Percentiles rank a stretch among this genome's conserved stretches.
These are phyloP conservation scores for Kazachstania psychrophila DNA, from an alignment of 805 yeast genomes.

Conservation along the genomic window DNA sequence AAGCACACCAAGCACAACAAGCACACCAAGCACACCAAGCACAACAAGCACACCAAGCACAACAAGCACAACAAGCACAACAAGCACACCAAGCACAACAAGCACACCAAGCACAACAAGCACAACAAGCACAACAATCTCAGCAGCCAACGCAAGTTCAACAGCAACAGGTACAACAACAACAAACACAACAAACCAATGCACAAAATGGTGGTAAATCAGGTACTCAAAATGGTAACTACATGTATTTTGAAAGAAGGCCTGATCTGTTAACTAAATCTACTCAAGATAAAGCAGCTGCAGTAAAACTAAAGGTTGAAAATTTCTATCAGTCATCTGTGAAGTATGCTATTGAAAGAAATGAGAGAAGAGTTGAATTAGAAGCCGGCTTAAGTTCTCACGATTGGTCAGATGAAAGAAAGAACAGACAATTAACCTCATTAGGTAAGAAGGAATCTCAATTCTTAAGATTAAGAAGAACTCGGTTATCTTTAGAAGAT, in stretches of 20 bases:
- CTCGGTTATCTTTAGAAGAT: constrained; percentile 73
- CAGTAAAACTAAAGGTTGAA: constrained; percentile 71
- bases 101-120: constrained; percentile 26
- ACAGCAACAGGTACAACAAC: constrained; percentile 9
- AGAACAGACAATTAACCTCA: constrained; percentile 68
- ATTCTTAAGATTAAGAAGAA: constrained; percentile 74
- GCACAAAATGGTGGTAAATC: neutral
- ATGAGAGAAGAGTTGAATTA: constrained; percentile 79
- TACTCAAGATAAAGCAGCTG: constrained; percentile 77
- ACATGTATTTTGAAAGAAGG: constrained; percentile 70
- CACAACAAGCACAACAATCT: constrained; percentile 18
- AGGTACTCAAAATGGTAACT: constrained; percentile 30
- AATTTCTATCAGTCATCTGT: constrained; percentile 81
- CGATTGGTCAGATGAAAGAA: constrained; percentile 76
- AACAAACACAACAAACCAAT: constrained; percentile 2
- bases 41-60: constrained; percentile 9
- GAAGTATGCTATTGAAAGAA: constrained; percentile 87
- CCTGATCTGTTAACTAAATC: constrained; percentile 68
- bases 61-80: constrained; percentile 6
- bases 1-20: constrained; percentile 6
- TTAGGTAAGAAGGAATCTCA: constrained; percentile 86
- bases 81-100: constrained; percentile 6
- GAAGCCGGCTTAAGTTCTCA: constrained; percentile 63
- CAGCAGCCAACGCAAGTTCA: constrained; percentile 10
- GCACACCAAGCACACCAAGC: constrained; percentile 13